phyloP scores from a whole-genome alignment of 495 filamentous ascomycete genomes.

The Neurospora sp. region DNA sequence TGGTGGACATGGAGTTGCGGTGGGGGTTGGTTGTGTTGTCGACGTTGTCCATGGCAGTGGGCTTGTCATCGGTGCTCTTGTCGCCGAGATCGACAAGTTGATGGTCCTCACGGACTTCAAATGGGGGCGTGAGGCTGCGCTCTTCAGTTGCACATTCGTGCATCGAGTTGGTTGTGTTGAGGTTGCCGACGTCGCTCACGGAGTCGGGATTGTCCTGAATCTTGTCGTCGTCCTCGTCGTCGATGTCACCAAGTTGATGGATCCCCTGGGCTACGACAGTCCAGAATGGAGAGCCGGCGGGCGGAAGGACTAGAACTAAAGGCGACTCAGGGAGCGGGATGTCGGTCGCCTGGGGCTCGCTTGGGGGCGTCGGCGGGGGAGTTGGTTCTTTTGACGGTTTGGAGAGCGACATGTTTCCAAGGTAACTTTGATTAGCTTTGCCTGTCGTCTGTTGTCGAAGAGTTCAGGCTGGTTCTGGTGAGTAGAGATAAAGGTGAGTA shows the following conservation, averaged over 20 bases:
- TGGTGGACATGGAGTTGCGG: background rate
- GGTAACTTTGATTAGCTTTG: background rate
- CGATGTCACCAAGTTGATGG: background rate
- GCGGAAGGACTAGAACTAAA: background rate
- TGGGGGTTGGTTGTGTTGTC: background rate
- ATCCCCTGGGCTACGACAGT: background rate
- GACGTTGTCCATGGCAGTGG: too few relatives aligned
- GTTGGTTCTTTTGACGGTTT: background rate
- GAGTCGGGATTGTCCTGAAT: background rate
- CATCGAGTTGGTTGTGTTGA: background rate
- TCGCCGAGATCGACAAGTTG: background rate
- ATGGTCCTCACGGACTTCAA: background rate
- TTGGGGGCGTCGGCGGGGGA: background rate
- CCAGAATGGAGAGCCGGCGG: background rate
- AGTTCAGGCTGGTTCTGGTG: background rate
- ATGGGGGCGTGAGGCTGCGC: background rate
- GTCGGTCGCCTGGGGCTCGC: background rate
- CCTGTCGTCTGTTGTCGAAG: background rate
- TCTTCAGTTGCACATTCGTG: background rate
- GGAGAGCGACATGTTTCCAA: background rate
- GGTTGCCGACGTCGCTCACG: background rate
- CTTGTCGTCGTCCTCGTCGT: background rate
- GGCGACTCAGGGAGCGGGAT: background rate
- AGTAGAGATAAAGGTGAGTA: background rate
- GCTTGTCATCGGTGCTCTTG: too few relatives aligned